Conservation (phyloP, 1,284 basidiomycete species). For the Cutaneotrichosporon daszewskae region DNA sequence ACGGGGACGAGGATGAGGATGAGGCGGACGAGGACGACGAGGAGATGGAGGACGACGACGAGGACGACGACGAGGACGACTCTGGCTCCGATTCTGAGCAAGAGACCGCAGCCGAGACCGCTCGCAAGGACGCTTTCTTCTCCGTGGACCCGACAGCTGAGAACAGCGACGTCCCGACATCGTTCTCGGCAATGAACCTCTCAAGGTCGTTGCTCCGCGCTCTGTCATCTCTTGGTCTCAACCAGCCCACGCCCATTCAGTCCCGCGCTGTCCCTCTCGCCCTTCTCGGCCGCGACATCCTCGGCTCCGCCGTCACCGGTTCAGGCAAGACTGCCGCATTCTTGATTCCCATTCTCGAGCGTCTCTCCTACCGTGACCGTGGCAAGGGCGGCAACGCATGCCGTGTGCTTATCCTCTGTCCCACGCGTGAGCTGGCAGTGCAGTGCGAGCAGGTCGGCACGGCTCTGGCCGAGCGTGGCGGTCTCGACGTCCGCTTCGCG, state of each 20-base stretch:
- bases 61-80: constrained; percentile 28
- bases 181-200: constrained; percentile 80
- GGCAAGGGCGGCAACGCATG: constrained; percentile 76
- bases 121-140: constrained; percentile 80
- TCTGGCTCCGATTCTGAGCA: constrained; percentile 49
- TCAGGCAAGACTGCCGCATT: constrained; percentile 97
- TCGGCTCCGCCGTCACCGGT: constrained; percentile 90
- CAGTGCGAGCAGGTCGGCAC: constrained; percentile 89
- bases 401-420: constrained; percentile 86
- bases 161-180: constrained; percentile 49
- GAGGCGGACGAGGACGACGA: constrained; percentile 42
- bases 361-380: constrained; percentile 80
- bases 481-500: constrained; percentile 82
- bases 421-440: constrained; percentile 88
- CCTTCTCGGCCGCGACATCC: constrained; percentile 87
- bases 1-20: constrained; percentile 28
- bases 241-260: constrained; percentile 90
- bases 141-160: constrained; percentile 51
- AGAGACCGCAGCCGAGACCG: constrained; percentile 63
- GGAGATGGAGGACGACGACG: constrained; percentile 43
- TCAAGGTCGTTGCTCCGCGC: constrained; percentile 84
- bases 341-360: constrained; percentile 86
- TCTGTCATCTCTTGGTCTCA: constrained; percentile 72
- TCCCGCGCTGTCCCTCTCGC: constrained; percentile 86
- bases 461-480: constrained; percentile 63